A percentile compares a stretch with the other conserved stretches of the same genome.
These are phyloP conservation scores for Peronospora farinosa DNA, from an alignment of 352 stramenopile species.

Conservation along the genomic window DNA sequence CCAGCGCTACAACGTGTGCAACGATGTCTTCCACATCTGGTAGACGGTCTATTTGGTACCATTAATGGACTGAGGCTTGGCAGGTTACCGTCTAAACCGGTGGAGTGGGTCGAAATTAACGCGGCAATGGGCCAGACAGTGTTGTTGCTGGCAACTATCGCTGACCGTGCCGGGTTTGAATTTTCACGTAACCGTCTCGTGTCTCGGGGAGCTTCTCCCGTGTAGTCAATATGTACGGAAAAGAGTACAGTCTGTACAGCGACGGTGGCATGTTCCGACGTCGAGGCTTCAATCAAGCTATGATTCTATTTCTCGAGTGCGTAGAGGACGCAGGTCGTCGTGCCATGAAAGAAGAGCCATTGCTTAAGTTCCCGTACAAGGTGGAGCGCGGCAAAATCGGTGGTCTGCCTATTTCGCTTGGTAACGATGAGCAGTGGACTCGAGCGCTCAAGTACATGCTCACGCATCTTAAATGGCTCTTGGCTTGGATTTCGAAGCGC, in stretches of 20 bases:
- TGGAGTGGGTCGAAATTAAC: slow-evolving; percentile 90
- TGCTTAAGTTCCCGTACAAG: slow-evolving; percentile 87
- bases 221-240: slow-evolving; percentile 81
- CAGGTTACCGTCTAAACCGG: slow-evolving; percentile 65
- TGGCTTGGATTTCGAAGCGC: slow-evolving; percentile 88
- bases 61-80: slow-evolving; percentile 87
- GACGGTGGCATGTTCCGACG: slow-evolving; percentile 84
- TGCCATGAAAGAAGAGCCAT: slow-evolving; percentile 85
- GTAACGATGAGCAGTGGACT: slow-evolving; percentile 90
- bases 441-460: slow-evolving; percentile 89
- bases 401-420: slow-evolving; percentile 79
- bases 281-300: slow-evolving; percentile 88
- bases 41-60: slow-evolving; percentile 84
- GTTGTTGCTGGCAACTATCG: slow-evolving; percentile 78
- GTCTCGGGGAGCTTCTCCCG: slow-evolving; percentile 77
- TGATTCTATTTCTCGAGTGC: slow-evolving; percentile 88
- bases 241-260: slow-evolving; percentile 73
- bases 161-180: slow-evolving; percentile 69
- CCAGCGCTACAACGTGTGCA: slow-evolving; percentile 85
- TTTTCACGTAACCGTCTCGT: slow-evolving; percentile 81
- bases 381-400: slow-evolving; percentile 88
- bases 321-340: slow-evolving; percentile 78
- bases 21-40: slow-evolving; percentile 90
- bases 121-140: slow-evolving; percentile 80
- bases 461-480: slow-evolving; percentile 89